Evolutionary conservation across 352 stramenopile species (phyloP), one percentile per base, ranked within the genome.

Genomic region (Pythium sukuiense): DNA sequence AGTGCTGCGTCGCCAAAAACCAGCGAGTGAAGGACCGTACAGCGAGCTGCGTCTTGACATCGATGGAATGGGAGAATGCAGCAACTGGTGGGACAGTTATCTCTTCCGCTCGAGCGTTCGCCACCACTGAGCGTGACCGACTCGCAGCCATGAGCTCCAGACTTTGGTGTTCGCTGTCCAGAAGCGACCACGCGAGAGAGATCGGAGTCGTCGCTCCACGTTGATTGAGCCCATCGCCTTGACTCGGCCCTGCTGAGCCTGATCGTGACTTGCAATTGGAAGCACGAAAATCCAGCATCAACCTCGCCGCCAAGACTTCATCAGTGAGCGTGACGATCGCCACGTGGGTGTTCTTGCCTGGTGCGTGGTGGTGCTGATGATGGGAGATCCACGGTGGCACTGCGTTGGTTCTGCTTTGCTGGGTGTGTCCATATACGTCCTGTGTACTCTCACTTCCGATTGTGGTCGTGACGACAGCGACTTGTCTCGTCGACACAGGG

Each of bases 11-110:
- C 12, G 79, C 67, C 33, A 73, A 45, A 54, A 87, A 92, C 83
- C 81, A 92, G 18, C 77, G 77, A 4, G 69, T 79, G 56, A 90
- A 90, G 18, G 72, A 64, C 33, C 76, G 73, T n/a, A 88, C 61
- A 26, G 55, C 68, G 5, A 84, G 45, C 37, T 87, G 78, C 0
- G 81, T 61, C 35, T 78, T 77, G 37, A 81, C 57, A 29, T 92
- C 77, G 4, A 54, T 20, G 6, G 45, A 30, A 54, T 63, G 79
- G 0, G 77, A 67, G 48, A 90, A 87, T 29, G 88, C 83, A n/a
- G 70, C 55, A 6, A 74, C 55, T 5, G 59, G 65, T 2, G 83
- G 83, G 6, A 90, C 54, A 1, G 68, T 27, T 2, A 89, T 57
- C 3, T 64, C 63, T n/a, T 88, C 77, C 41, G 54, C 60, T 18